Evolutionary conservation across 768 basidiomycete genomes (phyloP).

Genomic region (Hydnomerulius pinastri): DNA sequence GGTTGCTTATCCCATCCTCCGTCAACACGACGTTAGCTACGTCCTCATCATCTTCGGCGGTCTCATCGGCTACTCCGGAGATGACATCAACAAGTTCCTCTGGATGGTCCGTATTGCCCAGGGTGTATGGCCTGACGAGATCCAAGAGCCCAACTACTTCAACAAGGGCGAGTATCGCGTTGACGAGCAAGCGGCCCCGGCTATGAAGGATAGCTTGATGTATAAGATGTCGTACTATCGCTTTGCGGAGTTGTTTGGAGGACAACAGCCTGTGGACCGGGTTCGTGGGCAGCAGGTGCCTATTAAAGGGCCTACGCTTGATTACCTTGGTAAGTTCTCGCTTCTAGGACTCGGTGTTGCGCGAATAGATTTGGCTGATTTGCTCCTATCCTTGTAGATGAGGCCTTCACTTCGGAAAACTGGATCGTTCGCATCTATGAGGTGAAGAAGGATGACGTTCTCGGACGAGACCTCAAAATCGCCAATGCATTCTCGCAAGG

Average conservation of each 20-base stretch:
- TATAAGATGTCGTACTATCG: constrained; percentile 99
- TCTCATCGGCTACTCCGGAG: constrained; percentile 93
- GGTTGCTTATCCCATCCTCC: constrained; percentile 93
- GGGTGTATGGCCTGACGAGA: constrained; percentile 97
- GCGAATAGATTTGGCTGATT: too few species aligned
- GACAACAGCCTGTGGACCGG: constrained; percentile 72
- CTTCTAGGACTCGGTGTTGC: constrained; percentile 2
- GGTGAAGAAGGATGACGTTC: constrained; percentile 90
- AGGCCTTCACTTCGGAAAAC: constrained; percentile 99
- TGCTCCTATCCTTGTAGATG: constrained; percentile 54
- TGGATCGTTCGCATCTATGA: constrained; percentile 98
- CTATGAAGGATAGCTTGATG: constrained; percentile 98
- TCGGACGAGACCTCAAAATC: constrained; percentile 87
- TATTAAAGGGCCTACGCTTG: constrained; percentile 72
- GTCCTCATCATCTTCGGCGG: constrained; percentile 98
- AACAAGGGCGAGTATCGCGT: constrained; percentile 93
- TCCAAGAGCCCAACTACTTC: constrained; percentile 94
- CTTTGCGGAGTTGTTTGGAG: constrained; percentile 89
- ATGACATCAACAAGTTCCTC: constrained; percentile 99
- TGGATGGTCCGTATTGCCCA: constrained; percentile 98
- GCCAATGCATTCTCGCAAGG: constrained; percentile 85
- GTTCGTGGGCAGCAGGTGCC: constrained; percentile 90
- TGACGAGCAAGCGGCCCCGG: constrained; percentile 77
- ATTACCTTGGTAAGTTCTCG: constrained; percentile 73
- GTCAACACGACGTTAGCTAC: constrained; percentile 97